A percentile compares a stretch with the other conserved stretches of the same genome.
These are phyloP conservation scores for Chrysophaeum taylorii DNA, from an alignment of 352 stramenopile genomes.

Conservation along the genomic window DNA sequence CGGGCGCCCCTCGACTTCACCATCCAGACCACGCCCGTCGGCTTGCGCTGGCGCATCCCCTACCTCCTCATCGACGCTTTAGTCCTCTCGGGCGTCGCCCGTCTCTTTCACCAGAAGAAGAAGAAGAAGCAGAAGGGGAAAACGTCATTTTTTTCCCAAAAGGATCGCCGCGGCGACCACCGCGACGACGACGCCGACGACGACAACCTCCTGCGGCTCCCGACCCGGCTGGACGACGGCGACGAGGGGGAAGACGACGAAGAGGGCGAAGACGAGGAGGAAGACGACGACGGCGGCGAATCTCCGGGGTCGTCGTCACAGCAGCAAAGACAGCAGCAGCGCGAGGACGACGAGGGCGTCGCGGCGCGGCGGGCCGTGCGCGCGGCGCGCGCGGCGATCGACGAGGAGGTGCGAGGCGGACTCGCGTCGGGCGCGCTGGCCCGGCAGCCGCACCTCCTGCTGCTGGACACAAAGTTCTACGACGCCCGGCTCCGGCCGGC, in stretches of 20 bases:
- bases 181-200: not conserved
- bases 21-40: conserved; percentile 38
- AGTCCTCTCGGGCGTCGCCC: conserved; percentile 29
- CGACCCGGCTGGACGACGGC: no score
- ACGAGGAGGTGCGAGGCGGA: not conserved
- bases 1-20: conserved; percentile 33
- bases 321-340: no score
- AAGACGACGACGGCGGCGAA: conserved; percentile 7
- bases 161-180: not conserved
- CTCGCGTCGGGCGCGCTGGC: conserved; percentile 59
- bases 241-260: conserved; percentile 3
- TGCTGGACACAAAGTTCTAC: conserved; percentile 91
- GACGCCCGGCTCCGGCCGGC: conserved; percentile 77
- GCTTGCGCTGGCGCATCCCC: conserved; percentile 77
- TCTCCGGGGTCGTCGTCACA: no score
- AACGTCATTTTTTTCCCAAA: no score
- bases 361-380: not conserved
- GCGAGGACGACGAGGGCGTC: not conserved
- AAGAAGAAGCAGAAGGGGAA: not conserved
- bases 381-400: not conserved
- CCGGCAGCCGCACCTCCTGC: conserved; percentile 88
- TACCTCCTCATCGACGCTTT: conserved; percentile 79
- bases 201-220: conserved; percentile 11
- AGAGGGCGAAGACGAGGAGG: conserved; percentile 1
- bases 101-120: not conserved